Base-by-base conservation (phyloP, 176 grass and related monocot species). In the Aegilops bicornis region DNA sequence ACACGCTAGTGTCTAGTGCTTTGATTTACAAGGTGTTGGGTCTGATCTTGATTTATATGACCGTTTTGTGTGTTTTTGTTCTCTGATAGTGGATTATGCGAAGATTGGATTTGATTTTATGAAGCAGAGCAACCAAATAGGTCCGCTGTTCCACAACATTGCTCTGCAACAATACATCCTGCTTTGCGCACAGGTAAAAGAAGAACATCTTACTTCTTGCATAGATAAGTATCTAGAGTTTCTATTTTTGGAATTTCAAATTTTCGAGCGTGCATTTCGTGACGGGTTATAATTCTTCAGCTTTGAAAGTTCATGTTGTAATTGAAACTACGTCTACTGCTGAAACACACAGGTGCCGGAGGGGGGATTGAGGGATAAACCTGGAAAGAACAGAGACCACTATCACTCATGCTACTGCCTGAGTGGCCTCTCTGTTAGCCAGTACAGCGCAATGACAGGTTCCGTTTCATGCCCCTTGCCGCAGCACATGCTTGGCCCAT, bases 371-470 rank as follows among this genome's bases (percentile, higher is more conserved):
- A 92, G 88, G 86, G 96, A 98, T 88, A 98, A 98, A 79, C 96
- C 96, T 59, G 96, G 93, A 50, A 98, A 98, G 78, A 75, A 86
- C 76, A 89, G 87, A 81, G 96, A 96, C 77, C 80, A 90, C 71
- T 96, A 98, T 39, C 96, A 98, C 87, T 89, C 96, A 7, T 96
- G 96, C 69, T 98, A 98, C 84, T 98, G 96, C 78, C 93, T 98
- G 32, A 96, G 96, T 68, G 96, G 96, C 17, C 85, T 98, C 75
- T 94, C 91, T 30, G 73, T 92, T 50, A 86, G 91, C 59, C 96
- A 98, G 75, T 82, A 98, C 85, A 88, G 92, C 29, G 92, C 78
- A 66, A 88, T 74, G 71, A 80, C 39, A 30, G 86, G 89, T 77
- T 36, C 81, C 1, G 85, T 86, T 80, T 87, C 79, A 40, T 86